These are phyloP conservation scores for Colletotrichum shisoi DNA, from an alignment of 2,329 filamentous ascomycete species.

Conservation along the genomic window DNA sequence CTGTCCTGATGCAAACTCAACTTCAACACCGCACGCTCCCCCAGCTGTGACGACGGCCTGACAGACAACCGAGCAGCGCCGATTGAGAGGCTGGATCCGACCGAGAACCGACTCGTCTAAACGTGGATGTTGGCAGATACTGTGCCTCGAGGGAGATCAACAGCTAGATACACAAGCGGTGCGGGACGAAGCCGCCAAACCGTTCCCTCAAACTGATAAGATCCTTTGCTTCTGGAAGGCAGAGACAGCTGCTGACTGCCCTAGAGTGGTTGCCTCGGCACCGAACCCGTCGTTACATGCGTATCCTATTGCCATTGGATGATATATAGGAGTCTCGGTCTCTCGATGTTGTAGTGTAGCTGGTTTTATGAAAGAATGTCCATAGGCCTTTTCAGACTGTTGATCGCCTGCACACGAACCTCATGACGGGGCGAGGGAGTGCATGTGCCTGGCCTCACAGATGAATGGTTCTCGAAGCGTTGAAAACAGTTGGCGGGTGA, in stretches of 20 bases:
- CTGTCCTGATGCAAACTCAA: constrained; percentile 38
- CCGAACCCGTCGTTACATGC: background rate
- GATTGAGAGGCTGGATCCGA: constrained; percentile 13
- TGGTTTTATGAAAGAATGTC: too few species aligned
- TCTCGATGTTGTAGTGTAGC: too few species aligned
- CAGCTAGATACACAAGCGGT: constrained; percentile 4
- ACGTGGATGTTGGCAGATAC: background rate
- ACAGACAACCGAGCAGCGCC: constrained; percentile 25
- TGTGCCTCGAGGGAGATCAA: background rate
- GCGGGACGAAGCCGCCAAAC: background rate
- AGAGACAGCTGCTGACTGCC: too few species aligned
- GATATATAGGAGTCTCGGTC: too few species aligned
- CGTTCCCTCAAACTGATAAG: background rate
- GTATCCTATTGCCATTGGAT: background rate
- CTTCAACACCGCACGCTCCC: constrained; percentile 30
- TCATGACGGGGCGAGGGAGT: constrained; percentile 7
- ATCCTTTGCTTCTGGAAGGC: background rate
- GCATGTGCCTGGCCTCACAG: constrained; percentile 5
- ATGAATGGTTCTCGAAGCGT: constrained; percentile 27
- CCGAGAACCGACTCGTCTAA: constrained; percentile 8
- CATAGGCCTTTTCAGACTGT: too few species aligned
- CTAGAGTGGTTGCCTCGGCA: background rate
- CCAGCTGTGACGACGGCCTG: constrained; percentile 37
- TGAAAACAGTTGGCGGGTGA: too few species aligned
- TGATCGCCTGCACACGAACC: too few species aligned